These are phyloP conservation scores for Sesbania bispinosa DNA, from an alignment of 306 rosid species.

Conservation along the genomic window DNA sequence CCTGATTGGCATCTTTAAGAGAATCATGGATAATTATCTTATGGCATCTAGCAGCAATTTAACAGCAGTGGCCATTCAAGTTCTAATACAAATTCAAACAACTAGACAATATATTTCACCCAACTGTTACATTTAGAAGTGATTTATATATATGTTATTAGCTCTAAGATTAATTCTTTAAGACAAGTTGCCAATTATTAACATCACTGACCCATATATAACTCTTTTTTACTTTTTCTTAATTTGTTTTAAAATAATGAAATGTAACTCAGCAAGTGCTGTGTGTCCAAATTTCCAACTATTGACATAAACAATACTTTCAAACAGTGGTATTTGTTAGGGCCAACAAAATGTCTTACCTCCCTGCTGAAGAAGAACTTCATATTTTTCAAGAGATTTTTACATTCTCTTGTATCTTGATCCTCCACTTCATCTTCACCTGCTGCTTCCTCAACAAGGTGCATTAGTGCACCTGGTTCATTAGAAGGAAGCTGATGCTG, in stretches of 20 bases:
- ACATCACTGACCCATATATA: not conserved
- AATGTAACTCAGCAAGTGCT: not conserved
- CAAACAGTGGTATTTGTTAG: not conserved
- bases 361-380: slow-evolving; percentile 90
- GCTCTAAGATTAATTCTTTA: not conserved
- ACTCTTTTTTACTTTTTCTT: not conserved
- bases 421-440: slow-evolving; percentile 73
- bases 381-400: slow-evolving; percentile 68
- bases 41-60: not conserved
- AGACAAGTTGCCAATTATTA: not conserved
- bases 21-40: too few relatives aligned
- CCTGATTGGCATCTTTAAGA: not conserved
- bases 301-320: not conserved
- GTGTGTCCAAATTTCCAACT: not conserved
- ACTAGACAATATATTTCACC: not conserved
- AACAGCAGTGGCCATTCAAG: not conserved
- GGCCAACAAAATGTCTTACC: slow-evolving; percentile 40
- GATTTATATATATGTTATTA: not conserved
- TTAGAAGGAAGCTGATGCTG: slow-evolving; percentile 87
- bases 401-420: slow-evolving; percentile 68
- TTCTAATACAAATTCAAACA: not conserved
- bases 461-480: slow-evolving; percentile 87
- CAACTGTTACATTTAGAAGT: not conserved
- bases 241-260: not conserved
- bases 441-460: slow-evolving; percentile 62